phyloP scores from a whole-genome alignment of 306 rosid genomes.

The Rosa lucieae region DNA sequence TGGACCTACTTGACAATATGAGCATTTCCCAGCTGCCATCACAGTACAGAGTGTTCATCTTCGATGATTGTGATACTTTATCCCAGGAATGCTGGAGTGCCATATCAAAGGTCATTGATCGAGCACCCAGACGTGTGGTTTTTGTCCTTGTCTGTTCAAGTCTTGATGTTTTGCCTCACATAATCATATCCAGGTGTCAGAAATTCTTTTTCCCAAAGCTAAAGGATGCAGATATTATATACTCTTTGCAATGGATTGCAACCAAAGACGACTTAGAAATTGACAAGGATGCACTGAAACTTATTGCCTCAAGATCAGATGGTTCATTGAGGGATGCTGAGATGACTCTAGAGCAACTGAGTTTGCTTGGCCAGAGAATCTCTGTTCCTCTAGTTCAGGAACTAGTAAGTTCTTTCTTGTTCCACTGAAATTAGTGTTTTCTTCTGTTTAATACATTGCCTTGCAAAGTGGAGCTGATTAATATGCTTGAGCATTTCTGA shows the following conservation, averaged over 20 bases:
- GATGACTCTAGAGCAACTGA: constrained; percentile 97
- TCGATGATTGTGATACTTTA: constrained; percentile 87
- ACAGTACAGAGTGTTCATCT: constrained; percentile 80
- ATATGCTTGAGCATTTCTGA: not conserved
- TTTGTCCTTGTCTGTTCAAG: constrained; percentile 94
- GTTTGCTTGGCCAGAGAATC: constrained; percentile 92
- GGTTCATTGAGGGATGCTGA: constrained; percentile 98
- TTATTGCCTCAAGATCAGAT: constrained; percentile 91
- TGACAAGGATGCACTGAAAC: constrained; percentile 92
- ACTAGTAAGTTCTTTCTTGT: constrained; percentile 55
- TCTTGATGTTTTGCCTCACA: constrained; percentile 96
- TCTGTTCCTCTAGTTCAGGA: constrained; percentile 95
- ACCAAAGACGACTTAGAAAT: constrained; percentile 81
- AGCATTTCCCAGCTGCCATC: constrained; percentile 70
- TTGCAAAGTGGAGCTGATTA: not conserved
- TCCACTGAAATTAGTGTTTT: constrained; percentile 6
- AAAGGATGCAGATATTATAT: constrained; percentile 84
- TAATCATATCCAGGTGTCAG: constrained; percentile 97
- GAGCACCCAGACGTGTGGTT: constrained; percentile 95
- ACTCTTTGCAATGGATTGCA: constrained; percentile 78
- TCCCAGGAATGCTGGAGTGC: constrained; percentile 90
- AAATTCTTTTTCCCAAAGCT: constrained; percentile 94
- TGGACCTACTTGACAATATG: constrained; percentile 80
- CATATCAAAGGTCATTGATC: constrained; percentile 93
- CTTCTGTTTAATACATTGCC: not conserved